Evolutionary conservation across 2,329 filamentous ascomycete genomes (phyloP), one percentile per base, ranked within the genome.

Genomic region (Sporothrix sp.): DNA sequence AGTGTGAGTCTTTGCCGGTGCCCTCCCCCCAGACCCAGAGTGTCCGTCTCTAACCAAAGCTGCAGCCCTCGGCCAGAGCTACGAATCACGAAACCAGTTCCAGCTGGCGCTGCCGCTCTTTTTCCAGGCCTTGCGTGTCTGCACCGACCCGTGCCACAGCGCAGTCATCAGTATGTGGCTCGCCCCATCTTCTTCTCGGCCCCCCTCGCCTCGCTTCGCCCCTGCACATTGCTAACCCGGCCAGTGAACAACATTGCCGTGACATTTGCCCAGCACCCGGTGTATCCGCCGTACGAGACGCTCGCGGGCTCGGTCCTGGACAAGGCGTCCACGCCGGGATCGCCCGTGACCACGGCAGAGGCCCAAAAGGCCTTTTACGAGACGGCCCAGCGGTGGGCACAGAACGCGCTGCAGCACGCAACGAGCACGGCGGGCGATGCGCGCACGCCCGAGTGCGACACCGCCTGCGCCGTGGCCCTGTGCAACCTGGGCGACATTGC

Each of bases 401-500:
- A 77, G 47, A 91, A 91, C 61, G 85, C 89, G 3, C 69, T 90
- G 30, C 71, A 74, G 20, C 77, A 88, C 51, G 80, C 83, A 1
- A 72, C 72, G 7, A 75, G 78, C 25, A 82, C 94, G 37, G 67
- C 74, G 50, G 78, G 82, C 4, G 78, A 85, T 0, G 70, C 79
- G 3, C 74, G 87, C 36, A 86, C 81, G 2, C 74, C 82, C 45
- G 87, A 95, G 61, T 96, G 91, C 61, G 88, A 95, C 63, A 66
- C 84, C 51, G 87, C 84, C 1, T 96, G 90, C 61, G 85, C 84
- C 2, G 85, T 84, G 6, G 85, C 90, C 7, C 81, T 86, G n/a
- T 85, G 87, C 65, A 95, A 94, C 62, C 76, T 95, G 48, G 91
- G 82, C 21, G 86, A 94, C 59, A 83, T 96, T 58, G 84, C 86